Conservation (phyloP, 371 early-diverging fungal genomes). For the Zopfochytrium polystomum region DNA sequence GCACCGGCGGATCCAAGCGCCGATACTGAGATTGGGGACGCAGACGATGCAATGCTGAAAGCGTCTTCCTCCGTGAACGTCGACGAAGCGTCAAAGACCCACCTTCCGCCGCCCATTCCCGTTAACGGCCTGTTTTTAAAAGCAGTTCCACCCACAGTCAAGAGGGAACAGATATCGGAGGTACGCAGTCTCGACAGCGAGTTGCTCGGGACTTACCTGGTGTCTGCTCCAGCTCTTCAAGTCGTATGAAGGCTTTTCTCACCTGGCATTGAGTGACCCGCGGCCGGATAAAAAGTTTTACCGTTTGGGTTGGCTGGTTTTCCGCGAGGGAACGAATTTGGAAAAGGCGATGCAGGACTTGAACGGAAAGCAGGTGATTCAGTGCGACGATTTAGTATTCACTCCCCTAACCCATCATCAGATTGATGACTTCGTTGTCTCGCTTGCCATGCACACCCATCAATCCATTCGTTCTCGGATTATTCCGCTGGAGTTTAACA, state of each 20-base stretch:
- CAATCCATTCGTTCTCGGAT: slow-evolving; percentile 50
- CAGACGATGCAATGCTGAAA: slow-evolving; percentile 6
- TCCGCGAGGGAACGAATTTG: slow-evolving; percentile 77
- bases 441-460: slow-evolving; percentile 64
- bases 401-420: neutral
- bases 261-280: slow-evolving; percentile 85
- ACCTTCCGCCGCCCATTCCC: no score
- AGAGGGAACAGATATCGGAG: slow-evolving; percentile 69
- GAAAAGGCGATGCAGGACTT: slow-evolving; percentile 64
- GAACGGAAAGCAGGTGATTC: slow-evolving; percentile 55
- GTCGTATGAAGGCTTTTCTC: slow-evolving; percentile 72
- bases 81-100: no score
- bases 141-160: slow-evolving; percentile 73
- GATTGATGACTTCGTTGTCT: slow-evolving; percentile 44
- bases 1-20: slow-evolving; percentile 23
- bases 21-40: slow-evolving; percentile 43
- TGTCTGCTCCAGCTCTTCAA: slow-evolving; percentile 58
- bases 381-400: slow-evolving; percentile 8
- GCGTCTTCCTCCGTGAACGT: no score
- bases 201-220: no score
- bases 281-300: slow-evolving; percentile 76
- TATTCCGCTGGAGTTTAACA: slow-evolving; percentile 62
- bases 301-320: slow-evolving; percentile 91
- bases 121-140: slow-evolving; percentile 83
- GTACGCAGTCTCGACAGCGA: slow-evolving; percentile 41